Base-by-base conservation (phyloP, 306 rosid genomes). In the Rubus idaeus region DNA sequence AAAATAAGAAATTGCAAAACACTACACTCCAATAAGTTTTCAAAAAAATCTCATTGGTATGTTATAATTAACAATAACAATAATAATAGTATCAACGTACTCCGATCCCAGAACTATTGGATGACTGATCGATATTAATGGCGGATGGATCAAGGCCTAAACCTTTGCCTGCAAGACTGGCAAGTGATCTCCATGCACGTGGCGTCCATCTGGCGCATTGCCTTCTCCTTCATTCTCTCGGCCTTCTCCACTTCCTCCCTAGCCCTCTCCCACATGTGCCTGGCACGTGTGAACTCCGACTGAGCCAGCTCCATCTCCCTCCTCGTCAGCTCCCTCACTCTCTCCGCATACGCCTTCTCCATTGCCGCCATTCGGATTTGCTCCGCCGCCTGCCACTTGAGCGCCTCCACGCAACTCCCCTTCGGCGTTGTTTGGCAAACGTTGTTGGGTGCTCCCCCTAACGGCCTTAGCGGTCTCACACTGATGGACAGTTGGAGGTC, bases 131-230 rank as follows among this genome's bases (percentile, higher is more conserved):
- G n/a, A 30, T 23, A 58, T 3, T 47, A 11, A 13, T 3, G 35
- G 35, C 2, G 35, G 3, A 12, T 35, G n/a, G 20, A 30, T 63
- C 21, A 63, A 58, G 94, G 89, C 83, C 84, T 88, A 86, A 96
- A 96, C 86, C 96, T 92, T 77, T 91, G 97, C 78, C 96, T 83
- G 87, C 99, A 96, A 46, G 97, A 91, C 9, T 96, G 98, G 88
- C 99, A 96, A 57, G 98, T 96, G 83, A 96, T 91, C 89, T 96
- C 99, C 96, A 96, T 88, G 93, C 97, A 90, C 82, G 96, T 82
- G 41, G 96, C 80, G 26, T 86, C 98, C 23, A 85, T 76, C 76
- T 75, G 90, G 5, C 77, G 78, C 0, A 83, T 92, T 11, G 98
- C 97, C 35, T 88, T 87, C 53, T 92, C 94, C 72, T 92, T 96